Base-by-base conservation (phyloP, 495 filamentous ascomycete genomes). In the Penicillium silybi region DNA sequence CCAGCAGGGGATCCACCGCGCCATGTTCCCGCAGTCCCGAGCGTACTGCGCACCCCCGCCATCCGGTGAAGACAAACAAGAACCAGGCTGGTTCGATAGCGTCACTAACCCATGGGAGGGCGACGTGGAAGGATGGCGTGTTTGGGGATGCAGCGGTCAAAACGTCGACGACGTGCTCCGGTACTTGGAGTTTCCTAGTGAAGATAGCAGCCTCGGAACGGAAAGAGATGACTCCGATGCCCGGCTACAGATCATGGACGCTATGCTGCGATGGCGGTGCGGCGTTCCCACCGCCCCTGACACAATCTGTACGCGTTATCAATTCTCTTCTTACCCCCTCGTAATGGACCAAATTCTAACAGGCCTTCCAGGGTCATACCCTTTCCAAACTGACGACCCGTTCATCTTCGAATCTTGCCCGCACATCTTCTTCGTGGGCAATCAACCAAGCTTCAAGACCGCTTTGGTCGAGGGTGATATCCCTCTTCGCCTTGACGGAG, bases 261-360 rank as follows among this genome's bases (percentile, higher is more conserved):
- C 83, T 37, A 87, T 93, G 79, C 80, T 96, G 54, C 80, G 89
- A 53, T 98, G 95, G 95, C 79, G 92, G 48, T 87, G 87, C 66
- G 81, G 81, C 47, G 92, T 92, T n/a, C 93, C 93, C 13, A 98
- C 93, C 1, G 95, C 95, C 4, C 93, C 93, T 1, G 93, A 99
- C 70, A 99, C 93, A 3, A 66, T 98, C 48, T 97, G 92, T 95
- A 78, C 74, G 89, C 75, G 47, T 15, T 37, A 13, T 32, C 16
- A 5, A 11, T 25, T 23, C 39, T 32, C 50, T n/a, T n/a, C 6
- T 23, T 23, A 23, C 34, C 17, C 19, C 27, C 19, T 20, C 1
- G n/a, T 8, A 13, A 23, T 25, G 23, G 18, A 40, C 25, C 22
- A 2, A n/a, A 43, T 58, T 46, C 53, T 59, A 48, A 58, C 27